phyloP scores from a whole-genome alignment of 306 rosid species.

The Quercus wislizeni region DNA sequence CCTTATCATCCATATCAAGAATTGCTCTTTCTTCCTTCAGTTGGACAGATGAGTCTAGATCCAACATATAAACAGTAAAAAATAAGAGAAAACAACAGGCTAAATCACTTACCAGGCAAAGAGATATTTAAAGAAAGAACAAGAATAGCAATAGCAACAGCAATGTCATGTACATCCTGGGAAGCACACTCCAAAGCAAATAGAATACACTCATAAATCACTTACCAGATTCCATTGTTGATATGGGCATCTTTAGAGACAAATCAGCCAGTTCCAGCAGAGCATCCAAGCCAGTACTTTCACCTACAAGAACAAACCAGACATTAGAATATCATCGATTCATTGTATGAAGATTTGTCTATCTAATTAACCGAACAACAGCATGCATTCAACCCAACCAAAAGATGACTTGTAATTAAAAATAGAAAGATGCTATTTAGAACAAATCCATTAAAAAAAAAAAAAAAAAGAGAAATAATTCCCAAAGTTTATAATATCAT shows the following conservation, averaged over 20 bases:
- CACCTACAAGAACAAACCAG: conserved; percentile 42
- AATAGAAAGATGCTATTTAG: not conserved
- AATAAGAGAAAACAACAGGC: conserved; percentile 12
- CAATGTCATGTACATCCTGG: not conserved
- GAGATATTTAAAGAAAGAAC: conserved; percentile 7
- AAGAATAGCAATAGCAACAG: not conserved
- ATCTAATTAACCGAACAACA: not conserved
- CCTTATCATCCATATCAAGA: conserved; percentile 51
- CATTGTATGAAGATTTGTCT: not conserved
- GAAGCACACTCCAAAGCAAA: not conserved
- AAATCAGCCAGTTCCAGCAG: conserved; percentile 82
- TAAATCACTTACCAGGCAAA: not conserved
- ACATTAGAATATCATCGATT: not conserved
- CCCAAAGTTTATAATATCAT: not conserved
- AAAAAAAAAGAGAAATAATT: not conserved
- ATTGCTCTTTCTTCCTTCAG: conserved; percentile 57
- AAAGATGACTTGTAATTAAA: not conserved
- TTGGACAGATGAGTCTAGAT: conserved; percentile 63
- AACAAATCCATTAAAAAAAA: not conserved
- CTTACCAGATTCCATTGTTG: conserved; percentile 71
- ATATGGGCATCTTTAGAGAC: conserved; percentile 69
- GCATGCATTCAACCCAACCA: conserved; percentile 2
- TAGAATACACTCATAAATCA: conserved; percentile 9
- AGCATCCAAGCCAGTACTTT: conserved; percentile 67
- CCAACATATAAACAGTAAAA: not conserved